A percentile compares a stretch with the other conserved stretches of the same genome.
Evolutionary conservation across 1,284 basidiomycete genomes (phyloP).

Genomic region (Trichosporon sp.): DNA sequence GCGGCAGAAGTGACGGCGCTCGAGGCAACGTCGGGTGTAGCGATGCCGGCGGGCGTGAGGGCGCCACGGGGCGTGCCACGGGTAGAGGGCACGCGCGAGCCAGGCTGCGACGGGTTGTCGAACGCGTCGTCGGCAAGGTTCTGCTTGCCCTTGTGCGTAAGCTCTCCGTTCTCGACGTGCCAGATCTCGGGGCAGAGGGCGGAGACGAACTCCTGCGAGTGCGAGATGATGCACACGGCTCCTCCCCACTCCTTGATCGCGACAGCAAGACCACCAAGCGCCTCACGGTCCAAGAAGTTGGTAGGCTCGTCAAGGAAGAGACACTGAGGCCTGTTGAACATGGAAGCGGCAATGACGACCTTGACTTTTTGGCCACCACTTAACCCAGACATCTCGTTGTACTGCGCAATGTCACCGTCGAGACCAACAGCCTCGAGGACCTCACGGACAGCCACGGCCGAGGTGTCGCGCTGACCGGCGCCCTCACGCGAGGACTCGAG

Average conservation of each 20-base stretch:
- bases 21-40: constrained; percentile 50
- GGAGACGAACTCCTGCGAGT: constrained; percentile 86
- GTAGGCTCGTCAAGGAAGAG: constrained; percentile 80
- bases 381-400: constrained; percentile 89
- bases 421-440: constrained; percentile 92
- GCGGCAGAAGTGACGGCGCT: constrained; percentile 38
- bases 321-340: constrained; percentile 74
- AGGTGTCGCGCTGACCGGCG: constrained; percentile 82
- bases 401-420: constrained; percentile 95
- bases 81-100: constrained; percentile 48
- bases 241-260: constrained; percentile 97
- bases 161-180: constrained; percentile 62
- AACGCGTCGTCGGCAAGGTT: constrained; percentile 78
- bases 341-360: constrained; percentile 88
- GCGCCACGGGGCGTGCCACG: constrained; percentile 54
- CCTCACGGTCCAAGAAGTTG: constrained; percentile 82
- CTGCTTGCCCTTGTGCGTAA: constrained; percentile 85
- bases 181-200: constrained; percentile 71
- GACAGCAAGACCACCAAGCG: constrained; percentile 77
- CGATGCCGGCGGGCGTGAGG: constrained; percentile 51
- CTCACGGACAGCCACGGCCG: constrained; percentile 76
- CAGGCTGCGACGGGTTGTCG: constrained; percentile 56
- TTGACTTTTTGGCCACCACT: constrained; percentile 98
- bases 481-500: constrained; percentile 93
- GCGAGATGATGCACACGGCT: constrained; percentile 95